Evolutionary conservation across 768 basidiomycete species (phyloP), one percentile per base, ranked within the genome.

Genomic region (Podaxis sp.): DNA sequence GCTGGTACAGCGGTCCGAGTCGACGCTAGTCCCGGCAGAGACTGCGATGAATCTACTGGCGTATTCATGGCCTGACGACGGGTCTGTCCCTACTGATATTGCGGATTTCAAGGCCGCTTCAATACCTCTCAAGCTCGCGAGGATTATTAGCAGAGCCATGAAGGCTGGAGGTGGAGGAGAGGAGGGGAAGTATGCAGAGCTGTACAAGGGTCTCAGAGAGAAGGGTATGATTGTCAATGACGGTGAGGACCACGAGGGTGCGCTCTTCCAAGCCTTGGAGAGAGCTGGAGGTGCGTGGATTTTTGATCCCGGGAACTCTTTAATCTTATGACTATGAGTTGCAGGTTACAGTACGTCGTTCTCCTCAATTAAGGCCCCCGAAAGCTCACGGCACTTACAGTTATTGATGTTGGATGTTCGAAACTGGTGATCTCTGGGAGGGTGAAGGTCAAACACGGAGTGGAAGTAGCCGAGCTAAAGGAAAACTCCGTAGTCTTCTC

Each of bases 361-460:
- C 15, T 13, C 7, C 19, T 9, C 2, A 3, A 13, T 33, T 19
- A 2, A 30, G 8, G 15, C 13, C 39, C 17, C 42, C 2, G 17
- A 13, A 19, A 17, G 28, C 19, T 49, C 2, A 51, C 15, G 7
- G 24, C 7, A 11, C 1, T 17, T 40, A 9, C 12, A 75, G 75
- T 73, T 73, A 42, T 76, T 22, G 82, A 84, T 64, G 77, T 80
- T 55, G 85, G 84, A 28, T 80, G 80, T 48, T 79, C 80, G 36
- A 76, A 84, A 67, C 73, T 82, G 61, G 82, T 87, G 65, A 77
- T 77, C 36, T 74, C 80, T 46, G 84, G 85, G 5, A 80, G 84
- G 67, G 82, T 87, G 72, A 82, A 83, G 67, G 71, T 87, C 63
- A 87, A 86, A 74, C 82, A 81, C 66, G 84, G 84, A 44, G 71